Evolutionary conservation across 345 rosid species (phyloP), one percentile per base, ranked within the genome.

Genomic region (Trapa bicornis): DNA sequence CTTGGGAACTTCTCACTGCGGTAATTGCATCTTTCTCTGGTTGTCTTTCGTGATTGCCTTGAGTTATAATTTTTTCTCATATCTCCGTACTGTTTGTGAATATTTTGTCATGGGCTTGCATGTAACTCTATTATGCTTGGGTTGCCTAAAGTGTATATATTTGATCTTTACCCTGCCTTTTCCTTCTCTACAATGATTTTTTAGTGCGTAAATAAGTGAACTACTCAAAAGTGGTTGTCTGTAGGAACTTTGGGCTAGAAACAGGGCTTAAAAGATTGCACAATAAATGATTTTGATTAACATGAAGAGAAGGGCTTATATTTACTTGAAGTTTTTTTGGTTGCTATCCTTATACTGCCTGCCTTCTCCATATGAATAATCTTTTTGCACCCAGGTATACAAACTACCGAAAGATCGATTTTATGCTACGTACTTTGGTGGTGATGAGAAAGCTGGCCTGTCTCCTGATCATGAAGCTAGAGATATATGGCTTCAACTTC

Each of bases 401-500:
- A 71, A 85, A 54, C 76, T 94, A 53, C 99, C 97, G 1, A 32
- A 77, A 38, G 90, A 94, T 69, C 83, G 93, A 54, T 67, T 94
- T 67, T 94, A 94, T 72, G 99, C 99, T 6, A 94, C 99, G 6
- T 94, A 94, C 79, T 94, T 94, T 65, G 96, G 96, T n/a, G 99
- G 99, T 67, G 99, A 91, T 80, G 96, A 89, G 72, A 80, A 82
- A 71, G 84, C 80, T 73, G 96, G 97, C 66, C 91, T 94, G 69
- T 81, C 85, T 65, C 91, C 97, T 69, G 99, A 94, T 78, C 77
- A 43, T 69, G 96, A 94, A 76, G 97, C 99, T 73, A 86, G 83
- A 70, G 91, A 85, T 69, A 75, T 82, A 68, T 94, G 99, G 99
- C 86, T 85, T 41, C 73, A 80, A 70, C 86, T 83, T 80, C 82